Evolutionary conservation across 257 asterid genomes (phyloP).

Genomic region (Penstemon barbatus): DNA sequence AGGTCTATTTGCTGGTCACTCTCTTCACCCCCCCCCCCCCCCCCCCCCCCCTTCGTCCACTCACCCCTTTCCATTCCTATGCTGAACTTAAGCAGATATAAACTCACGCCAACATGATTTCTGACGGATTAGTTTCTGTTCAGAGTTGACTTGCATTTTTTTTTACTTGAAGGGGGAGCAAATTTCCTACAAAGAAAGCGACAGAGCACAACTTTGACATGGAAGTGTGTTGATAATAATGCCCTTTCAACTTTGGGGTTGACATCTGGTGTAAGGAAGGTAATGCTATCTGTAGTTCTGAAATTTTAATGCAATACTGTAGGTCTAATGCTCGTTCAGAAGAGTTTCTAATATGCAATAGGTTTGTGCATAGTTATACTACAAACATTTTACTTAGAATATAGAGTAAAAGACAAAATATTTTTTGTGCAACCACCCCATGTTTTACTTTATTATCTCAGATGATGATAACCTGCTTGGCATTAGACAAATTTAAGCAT

Average conservation of each 20-base stretch:
- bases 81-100: neutral
- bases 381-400: constrained; percentile 7
- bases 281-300: constrained; percentile 29
- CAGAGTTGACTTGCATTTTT: constrained; percentile 21
- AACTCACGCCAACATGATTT: constrained; percentile 3
- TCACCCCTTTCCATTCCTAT: neutral
- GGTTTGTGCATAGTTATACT: constrained; percentile 14
- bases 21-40: constrained; percentile 8
- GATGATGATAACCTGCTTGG: too few species aligned
- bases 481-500: too few species aligned
- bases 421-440: neutral
- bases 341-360: constrained; percentile 1
- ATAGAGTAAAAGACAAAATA: neutral
- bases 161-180: constrained; percentile 50
- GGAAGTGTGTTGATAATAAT: constrained; percentile 72
- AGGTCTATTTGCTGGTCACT: constrained; percentile 43
- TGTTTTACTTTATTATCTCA: neutral
- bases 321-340: neutral
- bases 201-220: constrained; percentile 35
- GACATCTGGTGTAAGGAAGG: constrained; percentile 97
- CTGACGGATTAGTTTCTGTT: constrained; percentile 16
- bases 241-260: constrained; percentile 78
- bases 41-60: neutral
- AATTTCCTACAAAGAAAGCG: constrained; percentile 35
- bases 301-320: neutral